Percentiles rank a stretch among this genome's conserved stretches.
These are phyloP conservation scores for Aspergillus pseudoterreus DNA, from an alignment of 2,329 filamentous ascomycete species.

Conservation along the genomic window DNA sequence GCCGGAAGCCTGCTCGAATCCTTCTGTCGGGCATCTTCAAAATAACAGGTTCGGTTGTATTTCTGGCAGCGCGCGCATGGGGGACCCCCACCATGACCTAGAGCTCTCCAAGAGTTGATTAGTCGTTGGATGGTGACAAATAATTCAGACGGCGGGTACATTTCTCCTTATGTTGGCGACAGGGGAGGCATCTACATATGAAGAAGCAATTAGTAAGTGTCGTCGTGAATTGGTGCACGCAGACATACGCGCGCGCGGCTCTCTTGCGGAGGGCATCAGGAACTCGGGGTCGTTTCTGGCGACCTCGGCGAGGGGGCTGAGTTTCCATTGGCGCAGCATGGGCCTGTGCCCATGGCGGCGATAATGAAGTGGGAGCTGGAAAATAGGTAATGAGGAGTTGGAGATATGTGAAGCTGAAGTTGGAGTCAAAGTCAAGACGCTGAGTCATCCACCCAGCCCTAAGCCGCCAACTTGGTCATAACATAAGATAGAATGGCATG, in stretches of 20 bases:
- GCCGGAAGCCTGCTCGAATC: background rate
- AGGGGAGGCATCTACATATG: slow-evolving; percentile 44
- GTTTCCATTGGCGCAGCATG: background rate
- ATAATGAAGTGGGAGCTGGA: too few species aligned
- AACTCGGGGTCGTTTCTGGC: slow-evolving; percentile 15
- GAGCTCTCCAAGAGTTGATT: too few species aligned
- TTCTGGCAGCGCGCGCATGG: slow-evolving; percentile 48
- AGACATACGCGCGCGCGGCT: slow-evolving; percentile 22
- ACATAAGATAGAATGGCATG: too few species aligned
- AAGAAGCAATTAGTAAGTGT: background rate
- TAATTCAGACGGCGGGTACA: slow-evolving; percentile 16
- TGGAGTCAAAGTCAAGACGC: too few species aligned
- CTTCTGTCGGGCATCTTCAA: slow-evolving; percentile 25
- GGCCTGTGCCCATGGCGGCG: too few species aligned
- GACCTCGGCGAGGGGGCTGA: background rate
- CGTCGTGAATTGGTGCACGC: background rate
- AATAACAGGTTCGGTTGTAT: slow-evolving; percentile 45
- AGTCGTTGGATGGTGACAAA: too few species aligned
- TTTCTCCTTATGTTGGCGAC: slow-evolving; percentile 50
- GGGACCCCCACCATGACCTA: slow-evolving; percentile 42
- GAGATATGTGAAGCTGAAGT: too few species aligned
- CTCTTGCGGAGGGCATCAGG: slow-evolving; percentile 22
- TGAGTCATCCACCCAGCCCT: too few species aligned
- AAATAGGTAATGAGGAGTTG: too few species aligned
- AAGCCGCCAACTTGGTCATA: too few species aligned